These are phyloP conservation scores for Daldinia sp. DNA, from an alignment of 2,329 filamentous ascomycete species.

Conservation along the genomic window DNA sequence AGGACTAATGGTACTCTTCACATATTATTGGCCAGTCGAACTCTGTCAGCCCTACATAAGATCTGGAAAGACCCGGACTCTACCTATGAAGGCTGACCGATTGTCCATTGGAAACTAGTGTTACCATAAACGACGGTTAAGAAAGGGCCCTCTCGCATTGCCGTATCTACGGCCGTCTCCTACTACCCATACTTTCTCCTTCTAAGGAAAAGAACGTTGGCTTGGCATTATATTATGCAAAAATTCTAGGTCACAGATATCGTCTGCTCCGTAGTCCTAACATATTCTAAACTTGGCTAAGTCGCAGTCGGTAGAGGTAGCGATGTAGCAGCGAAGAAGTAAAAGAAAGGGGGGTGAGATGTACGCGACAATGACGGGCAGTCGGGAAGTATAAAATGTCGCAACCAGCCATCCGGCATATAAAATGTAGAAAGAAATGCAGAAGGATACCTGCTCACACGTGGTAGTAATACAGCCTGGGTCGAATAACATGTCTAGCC, in stretches of 20 bases:
- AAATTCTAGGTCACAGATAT: background rate
- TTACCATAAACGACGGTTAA: background rate
- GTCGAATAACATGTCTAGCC: constrained; percentile 9
- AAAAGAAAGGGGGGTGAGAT: background rate
- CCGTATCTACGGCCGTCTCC: background rate
- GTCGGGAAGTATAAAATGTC: constrained; percentile 4
- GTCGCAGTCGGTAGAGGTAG: background rate
- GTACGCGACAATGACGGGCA: constrained; percentile 12
- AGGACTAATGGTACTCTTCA: background rate
- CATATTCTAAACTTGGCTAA: background rate
- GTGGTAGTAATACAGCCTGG: constrained; percentile 15
- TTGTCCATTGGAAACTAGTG: background rate
- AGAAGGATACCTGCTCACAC: constrained; percentile 25
- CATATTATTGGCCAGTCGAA: background rate
- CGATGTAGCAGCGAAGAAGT: constrained; percentile 4
- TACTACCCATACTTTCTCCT: background rate
- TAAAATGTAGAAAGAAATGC: constrained; percentile 1
- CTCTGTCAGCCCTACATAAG: constrained; percentile 13
- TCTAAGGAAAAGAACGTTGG: background rate
- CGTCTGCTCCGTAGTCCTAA: background rate
- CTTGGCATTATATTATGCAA: background rate
- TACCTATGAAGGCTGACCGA: background rate
- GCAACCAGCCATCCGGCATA: background rate
- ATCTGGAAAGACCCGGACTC: background rate
- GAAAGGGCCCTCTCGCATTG: background rate